phyloP scores from a whole-genome alignment of 768 basidiomycete genomes.

The Tubosaeta brunneosetosa region DNA sequence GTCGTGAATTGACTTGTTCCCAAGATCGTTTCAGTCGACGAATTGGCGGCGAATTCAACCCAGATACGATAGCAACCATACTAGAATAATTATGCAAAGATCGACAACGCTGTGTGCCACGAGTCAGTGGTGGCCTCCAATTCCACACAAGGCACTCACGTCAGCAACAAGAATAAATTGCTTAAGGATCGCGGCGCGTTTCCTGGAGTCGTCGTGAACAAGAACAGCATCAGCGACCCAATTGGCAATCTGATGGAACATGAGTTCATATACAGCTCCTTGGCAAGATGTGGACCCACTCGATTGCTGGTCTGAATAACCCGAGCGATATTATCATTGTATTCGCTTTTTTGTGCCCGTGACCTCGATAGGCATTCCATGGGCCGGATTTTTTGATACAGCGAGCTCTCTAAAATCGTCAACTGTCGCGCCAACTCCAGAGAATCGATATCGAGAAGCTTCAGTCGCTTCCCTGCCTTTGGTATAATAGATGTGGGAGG shows the following conservation, averaged over 20 bases:
- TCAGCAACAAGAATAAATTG: conserved; percentile 91
- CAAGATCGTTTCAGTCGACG: conserved; percentile 90
- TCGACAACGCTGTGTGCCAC: conserved; percentile 68
- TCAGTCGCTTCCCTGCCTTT: conserved; percentile 65
- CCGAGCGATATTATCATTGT: conserved; percentile 77
- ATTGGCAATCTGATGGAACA: conserved; percentile 66
- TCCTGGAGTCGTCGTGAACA: conserved; percentile 73
- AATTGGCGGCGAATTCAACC: conserved; percentile 90
- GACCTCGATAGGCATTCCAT: conserved; percentile 88
- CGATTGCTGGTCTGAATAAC: conserved; percentile 88
- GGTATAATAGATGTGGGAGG: conserved; percentile 78
- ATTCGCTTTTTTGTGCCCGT: conserved; percentile 67
- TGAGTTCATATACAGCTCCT: not conserved
- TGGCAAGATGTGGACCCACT: conserved; percentile 38
- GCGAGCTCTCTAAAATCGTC: conserved; percentile 81
- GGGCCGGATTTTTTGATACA: conserved; percentile 85
- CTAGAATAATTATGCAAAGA: conserved; percentile 89
- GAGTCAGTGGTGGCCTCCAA: not conserved
- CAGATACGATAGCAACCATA: conserved; percentile 95
- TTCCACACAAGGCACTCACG: conserved; percentile 44
- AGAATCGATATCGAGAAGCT: conserved; percentile 81
- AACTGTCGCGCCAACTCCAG: conserved; percentile 89
- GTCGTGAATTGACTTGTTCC: conserved; percentile 78
- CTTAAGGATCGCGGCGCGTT: conserved; percentile 77
- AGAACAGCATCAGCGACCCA: conserved; percentile 91